phyloP scores from a whole-genome alignment of 2,329 filamentous ascomycete genomes.

The Boeremia lycopersici region DNA sequence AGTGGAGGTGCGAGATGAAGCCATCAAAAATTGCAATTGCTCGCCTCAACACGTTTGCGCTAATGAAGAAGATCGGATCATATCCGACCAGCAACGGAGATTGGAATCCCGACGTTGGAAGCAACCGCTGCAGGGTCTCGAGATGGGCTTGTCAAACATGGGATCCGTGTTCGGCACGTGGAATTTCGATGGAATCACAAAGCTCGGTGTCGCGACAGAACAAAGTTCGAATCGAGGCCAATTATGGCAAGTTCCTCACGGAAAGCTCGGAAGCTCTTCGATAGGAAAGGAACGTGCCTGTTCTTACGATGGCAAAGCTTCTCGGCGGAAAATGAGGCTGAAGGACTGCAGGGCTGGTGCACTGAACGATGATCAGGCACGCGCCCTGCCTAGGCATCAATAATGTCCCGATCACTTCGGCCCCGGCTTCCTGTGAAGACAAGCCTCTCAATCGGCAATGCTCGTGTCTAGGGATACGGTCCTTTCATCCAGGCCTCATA shows the following conservation, averaged over 20 bases:
- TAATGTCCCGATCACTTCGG: not conserved
- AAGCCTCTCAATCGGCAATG: not conserved
- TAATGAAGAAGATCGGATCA: too few relatives aligned
- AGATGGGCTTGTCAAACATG: too few relatives aligned
- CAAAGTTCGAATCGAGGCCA: not conserved
- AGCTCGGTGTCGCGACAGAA: too few relatives aligned
- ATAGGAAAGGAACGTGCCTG: not conserved
- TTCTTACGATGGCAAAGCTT: not conserved
- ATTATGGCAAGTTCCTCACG: not conserved
- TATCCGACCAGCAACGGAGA: too few relatives aligned
- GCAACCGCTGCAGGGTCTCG: too few relatives aligned
- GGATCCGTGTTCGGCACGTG: too few relatives aligned
- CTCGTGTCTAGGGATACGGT: not conserved
- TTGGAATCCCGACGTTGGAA: too few relatives aligned
- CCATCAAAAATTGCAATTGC: too few relatives aligned
- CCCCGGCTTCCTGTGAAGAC: not conserved
- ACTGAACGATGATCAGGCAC: not conserved
- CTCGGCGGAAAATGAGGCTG: conserved; percentile 1
- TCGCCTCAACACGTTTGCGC: too few relatives aligned
- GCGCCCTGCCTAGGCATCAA: not conserved
- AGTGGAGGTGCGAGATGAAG: too few relatives aligned
- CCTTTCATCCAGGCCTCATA: not conserved
- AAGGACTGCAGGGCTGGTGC: not conserved
- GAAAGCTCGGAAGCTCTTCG: not conserved
- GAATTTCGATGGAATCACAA: too few relatives aligned